Conservation (phyloP, 164 flowering plant genomes). For the Akebia trifoliata region DNA sequence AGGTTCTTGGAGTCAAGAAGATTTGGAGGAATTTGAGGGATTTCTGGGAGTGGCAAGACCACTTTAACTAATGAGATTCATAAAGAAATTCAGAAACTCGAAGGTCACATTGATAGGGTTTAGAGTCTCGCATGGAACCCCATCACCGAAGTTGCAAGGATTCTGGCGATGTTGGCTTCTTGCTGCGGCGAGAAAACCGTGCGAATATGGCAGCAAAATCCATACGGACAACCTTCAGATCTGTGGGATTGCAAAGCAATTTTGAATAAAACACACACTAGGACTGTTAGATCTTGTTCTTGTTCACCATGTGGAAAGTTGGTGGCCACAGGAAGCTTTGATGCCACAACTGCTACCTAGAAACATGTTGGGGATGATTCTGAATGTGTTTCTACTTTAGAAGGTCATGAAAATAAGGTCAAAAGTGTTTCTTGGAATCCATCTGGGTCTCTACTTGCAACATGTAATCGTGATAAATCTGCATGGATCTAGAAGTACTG, state of each 20-base stretch:
- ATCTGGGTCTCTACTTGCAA: no score
- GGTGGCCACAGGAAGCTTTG: slow-evolving; percentile 83
- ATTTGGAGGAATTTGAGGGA: no score
- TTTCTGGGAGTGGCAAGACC: no score
- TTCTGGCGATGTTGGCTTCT: slow-evolving; percentile 63
- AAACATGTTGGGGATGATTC: slow-evolving; percentile 66
- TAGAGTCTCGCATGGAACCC: no score
- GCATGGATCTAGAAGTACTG: slow-evolving; percentile 89
- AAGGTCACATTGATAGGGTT: slow-evolving; percentile 83
- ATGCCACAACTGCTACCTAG: slow-evolving; percentile 87
- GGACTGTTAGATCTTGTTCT: slow-evolving; percentile 87
- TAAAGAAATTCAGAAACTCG: slow-evolving; percentile 64
- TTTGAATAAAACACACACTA: slow-evolving; percentile 68
- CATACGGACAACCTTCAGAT: no score
- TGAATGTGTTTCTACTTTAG: slow-evolving; percentile 72
- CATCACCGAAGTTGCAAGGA: slow-evolving; percentile 41
- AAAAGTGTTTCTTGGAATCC: no score
- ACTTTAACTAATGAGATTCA: no score
- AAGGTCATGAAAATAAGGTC: slow-evolving; percentile 96
- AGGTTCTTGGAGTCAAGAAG: no score
- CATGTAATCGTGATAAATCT: slow-evolving; percentile 85
- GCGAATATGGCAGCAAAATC: no score
- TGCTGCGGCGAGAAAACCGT: slow-evolving; percentile 93
- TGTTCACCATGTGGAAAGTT: slow-evolving; percentile 91
- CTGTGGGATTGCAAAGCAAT: no score